Evolutionary conservation across 495 filamentous ascomycete species (phyloP), one percentile per base, ranked within the genome.

Genomic region (Talaromyces adpressus): DNA sequence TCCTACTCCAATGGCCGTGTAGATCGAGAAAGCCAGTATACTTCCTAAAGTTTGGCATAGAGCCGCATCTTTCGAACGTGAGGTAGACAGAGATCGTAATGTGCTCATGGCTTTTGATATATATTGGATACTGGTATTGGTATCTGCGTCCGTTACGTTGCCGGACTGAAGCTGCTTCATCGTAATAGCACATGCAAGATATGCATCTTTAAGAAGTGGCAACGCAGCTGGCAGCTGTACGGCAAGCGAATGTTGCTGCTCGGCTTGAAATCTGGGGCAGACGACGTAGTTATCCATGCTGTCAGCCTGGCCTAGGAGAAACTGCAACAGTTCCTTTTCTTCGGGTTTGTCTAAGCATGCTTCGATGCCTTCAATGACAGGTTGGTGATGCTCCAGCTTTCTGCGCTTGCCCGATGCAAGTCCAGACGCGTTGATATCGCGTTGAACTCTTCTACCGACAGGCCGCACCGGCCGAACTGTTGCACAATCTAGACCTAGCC

Each of bases 161-260:
- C 22, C 58, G 27, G 32, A 39, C 23, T 41, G 18, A 49, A 60
- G 32, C 58, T 60, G 58, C 8, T 47, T 39, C 18, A 60, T 20
- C 20, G 58, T 41, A 60, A 20, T 27, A n/a, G 58, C 58, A 45
- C 58, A 60, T 47, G 58, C 58, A 25, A 60, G 8, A 60, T 60
- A 60, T 6, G 36, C 36, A 60, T 60, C 58, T 22, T 60, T 60
- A 36, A 60, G 34, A 18, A 45, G 4, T n/a, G 58, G 36, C 11
- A 47, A 18, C 1, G 58, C 32, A 39, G 18, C 36, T 14, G n/a
- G 39, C 20, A 60, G 58, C 36, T 39, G 36, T 22, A 8, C 23
- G 3, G 36, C 39, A 20, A 60, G 58, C 58, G 32, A 60, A 47
- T 45, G 22, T 27, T 22, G 58, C 58, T 60, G 32, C 22, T 60